A percentile compares a stretch with the other conserved stretches of the same genome.
phyloP scores from a whole-genome alignment of 108 stramenopile species.

The Fistulifera pelliculosa region DNA sequence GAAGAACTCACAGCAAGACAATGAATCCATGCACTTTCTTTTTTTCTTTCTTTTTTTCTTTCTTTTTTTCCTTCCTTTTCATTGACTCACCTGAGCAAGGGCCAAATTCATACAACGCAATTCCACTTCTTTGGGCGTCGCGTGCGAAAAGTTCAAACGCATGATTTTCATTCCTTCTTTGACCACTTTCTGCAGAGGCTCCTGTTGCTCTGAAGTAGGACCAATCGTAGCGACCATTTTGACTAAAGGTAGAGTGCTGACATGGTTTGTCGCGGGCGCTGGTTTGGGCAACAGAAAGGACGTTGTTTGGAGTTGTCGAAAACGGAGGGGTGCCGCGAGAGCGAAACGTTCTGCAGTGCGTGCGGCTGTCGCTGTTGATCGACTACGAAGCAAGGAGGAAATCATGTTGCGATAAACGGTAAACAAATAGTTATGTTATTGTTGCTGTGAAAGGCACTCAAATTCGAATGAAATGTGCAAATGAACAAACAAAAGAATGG shows the following conservation, averaged over 20 bases:
- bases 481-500: too few species aligned
- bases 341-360: too few species aligned
- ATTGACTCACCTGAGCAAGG: conserved; percentile 41
- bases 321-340: too few species aligned
- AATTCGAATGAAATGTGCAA: too few species aligned
- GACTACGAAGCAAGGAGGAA: too few species aligned
- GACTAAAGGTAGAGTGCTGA: conserved; percentile 50
- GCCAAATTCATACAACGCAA: conserved; percentile 78
- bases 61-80: background rate
- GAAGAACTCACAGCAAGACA: conserved; percentile 1
- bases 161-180: conserved; percentile 83
- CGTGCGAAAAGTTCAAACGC: conserved; percentile 94
- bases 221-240: conserved; percentile 95
- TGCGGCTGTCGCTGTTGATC: too few species aligned
- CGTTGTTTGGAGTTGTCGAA: conserved; percentile 10
- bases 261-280: conserved; percentile 1
- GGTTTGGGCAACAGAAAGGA: conserved; percentile 36
- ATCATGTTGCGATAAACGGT: too few species aligned
- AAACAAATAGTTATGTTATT: too few species aligned
- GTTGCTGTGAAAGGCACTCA: too few species aligned
- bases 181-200: conserved; percentile 65
- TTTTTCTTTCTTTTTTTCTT: background rate
- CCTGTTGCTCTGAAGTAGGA: conserved; percentile 82
- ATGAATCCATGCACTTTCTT: background rate
- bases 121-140: conserved; percentile 91